phyloP scores from a whole-genome alignment of 495 filamentous ascomycete species.

The Rostrohypoxylon terebratum region DNA sequence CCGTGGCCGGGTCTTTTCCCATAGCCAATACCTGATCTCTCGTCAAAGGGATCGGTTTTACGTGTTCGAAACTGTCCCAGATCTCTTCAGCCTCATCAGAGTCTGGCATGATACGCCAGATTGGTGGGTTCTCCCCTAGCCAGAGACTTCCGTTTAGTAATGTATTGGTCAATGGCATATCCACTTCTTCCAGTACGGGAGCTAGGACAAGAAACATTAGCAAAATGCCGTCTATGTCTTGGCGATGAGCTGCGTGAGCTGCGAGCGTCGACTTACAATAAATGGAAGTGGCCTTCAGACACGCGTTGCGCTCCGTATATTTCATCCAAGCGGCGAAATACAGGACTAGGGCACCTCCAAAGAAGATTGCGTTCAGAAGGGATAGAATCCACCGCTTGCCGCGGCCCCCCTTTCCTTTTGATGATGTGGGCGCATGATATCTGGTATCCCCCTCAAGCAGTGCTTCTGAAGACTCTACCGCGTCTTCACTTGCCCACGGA shows the following conservation, averaged over 20 bases:
- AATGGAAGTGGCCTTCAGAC: slow-evolving; percentile 27
- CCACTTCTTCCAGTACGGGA: slow-evolving; percentile 31
- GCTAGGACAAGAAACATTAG: slow-evolving; percentile 9
- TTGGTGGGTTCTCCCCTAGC: slow-evolving; percentile 19
- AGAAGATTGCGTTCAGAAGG: slow-evolving; percentile 10
- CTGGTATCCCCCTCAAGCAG: slow-evolving; percentile 13
- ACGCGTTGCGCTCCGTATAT: slow-evolving; percentile 18
- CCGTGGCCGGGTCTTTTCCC: slow-evolving; percentile 52
- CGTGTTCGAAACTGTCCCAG: slow-evolving; percentile 24
- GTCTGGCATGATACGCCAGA: slow-evolving; percentile 22
- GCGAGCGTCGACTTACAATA: slow-evolving; percentile 22
- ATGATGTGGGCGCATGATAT: neutral
- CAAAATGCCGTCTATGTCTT: neutral
- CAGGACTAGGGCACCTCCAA: slow-evolving; percentile 4
- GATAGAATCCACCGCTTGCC: slow-evolving; percentile 14
- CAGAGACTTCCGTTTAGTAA: slow-evolving; percentile 32
- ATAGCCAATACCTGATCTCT: slow-evolving; percentile 45
- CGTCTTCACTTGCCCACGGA: slow-evolving; percentile 4
- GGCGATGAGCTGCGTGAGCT: neutral
- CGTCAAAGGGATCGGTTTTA: slow-evolving; percentile 34
- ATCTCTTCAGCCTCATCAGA: slow-evolving; percentile 18
- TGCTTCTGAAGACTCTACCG: slow-evolving; percentile 15
- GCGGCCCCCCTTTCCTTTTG: neutral
- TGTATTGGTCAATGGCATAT: slow-evolving; percentile 23
- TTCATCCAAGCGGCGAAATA: slow-evolving; percentile 28